Evolutionary conservation across 352 stramenopile species (phyloP), one percentile per base, ranked within the genome.

Genomic region (Phytophthora ohioensis): DNA sequence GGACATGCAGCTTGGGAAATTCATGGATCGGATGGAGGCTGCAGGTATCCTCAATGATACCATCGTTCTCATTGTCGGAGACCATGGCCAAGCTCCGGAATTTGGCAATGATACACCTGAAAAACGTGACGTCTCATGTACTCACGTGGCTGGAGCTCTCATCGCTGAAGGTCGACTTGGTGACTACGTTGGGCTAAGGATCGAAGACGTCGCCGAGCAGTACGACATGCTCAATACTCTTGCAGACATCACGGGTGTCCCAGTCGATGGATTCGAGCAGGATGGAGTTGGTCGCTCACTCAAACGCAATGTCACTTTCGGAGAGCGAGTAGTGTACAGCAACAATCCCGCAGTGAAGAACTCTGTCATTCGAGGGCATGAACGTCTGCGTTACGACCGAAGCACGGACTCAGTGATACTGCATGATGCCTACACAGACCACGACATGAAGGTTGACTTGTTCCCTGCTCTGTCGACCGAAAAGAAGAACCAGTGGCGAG

Each of bases 341-440:
- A 88, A 87, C 78, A 88, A 88, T 52, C 78, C 81, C 12, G 54
- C 66, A 11, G 65, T 60, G 21, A 78, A 85, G 48, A 71, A 81
- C 43, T 70, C 76, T 42, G 60, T 76, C 5, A 66, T 87, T 6
- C 69, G 65, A 3, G 79, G 76, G 5, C 57, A 85, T 34, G n/a
- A 61, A 4, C 76, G 78, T 13, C 66, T 85, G 7, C 68, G 80
- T 15, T 87, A 85, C 48, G 77, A 85, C 32, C 53, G 57, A 5
- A 49, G 61, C 11, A 71, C 69, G 4, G 73, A 60, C 38, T 51
- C 49, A 10, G 71, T 84, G 27, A 34, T 56, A 11, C 68, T 87
- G 15, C 73, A 74, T 34, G 56, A 87, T 15, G 71, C 80, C 0
- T 32, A 70, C 10, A 56, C 30, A 3, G 80, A 85, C 52, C 75